Evolutionary conservation across 2,329 filamentous ascomycete species (phyloP).

Genomic region (Exophiala sp.): DNA sequence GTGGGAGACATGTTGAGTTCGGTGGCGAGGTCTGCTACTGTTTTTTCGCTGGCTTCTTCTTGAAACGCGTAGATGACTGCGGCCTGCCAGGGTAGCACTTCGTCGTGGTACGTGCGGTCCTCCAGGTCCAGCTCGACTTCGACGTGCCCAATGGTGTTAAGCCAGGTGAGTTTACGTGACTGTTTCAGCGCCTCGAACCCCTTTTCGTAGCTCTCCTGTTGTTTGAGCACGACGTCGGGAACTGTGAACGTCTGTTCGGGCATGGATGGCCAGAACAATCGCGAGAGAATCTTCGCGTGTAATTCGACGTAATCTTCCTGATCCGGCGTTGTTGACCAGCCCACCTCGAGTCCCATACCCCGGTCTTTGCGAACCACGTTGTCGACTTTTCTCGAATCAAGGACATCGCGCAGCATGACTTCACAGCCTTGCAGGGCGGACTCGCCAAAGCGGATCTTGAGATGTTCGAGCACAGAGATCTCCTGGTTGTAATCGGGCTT

Average conservation of each 20-base stretch:
- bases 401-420: constrained; percentile 93
- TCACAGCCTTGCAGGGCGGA: constrained; percentile 84
- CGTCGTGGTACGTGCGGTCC: constrained; percentile 68
- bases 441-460: constrained; percentile 87
- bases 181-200: constrained; percentile 78
- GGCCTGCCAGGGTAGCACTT: constrained; percentile 79
- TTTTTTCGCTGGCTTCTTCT: constrained; percentile 36
- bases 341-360: constrained; percentile 23
- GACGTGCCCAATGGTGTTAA: constrained; percentile 75
- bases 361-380: constrained; percentile 58
- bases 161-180: constrained; percentile 82
- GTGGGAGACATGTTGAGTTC: constrained; percentile 54
- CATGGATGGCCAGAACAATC: constrained; percentile 88
- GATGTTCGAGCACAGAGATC: constrained; percentile 74
- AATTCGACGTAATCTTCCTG: constrained; percentile 42
- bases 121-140: constrained; percentile 77
- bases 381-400: constrained; percentile 76
- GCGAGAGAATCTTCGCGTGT: constrained; percentile 81
- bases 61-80: constrained; percentile 83
- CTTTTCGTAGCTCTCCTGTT: constrained; percentile 68
- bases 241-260: constrained; percentile 52
- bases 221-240: constrained; percentile 43
- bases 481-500: constrained; percentile 73
- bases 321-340: constrained; percentile 22
- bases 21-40: constrained; percentile 43